phyloP scores from a whole-genome alignment of 164 flowering plant genomes.

The Vitis amurensis region DNA sequence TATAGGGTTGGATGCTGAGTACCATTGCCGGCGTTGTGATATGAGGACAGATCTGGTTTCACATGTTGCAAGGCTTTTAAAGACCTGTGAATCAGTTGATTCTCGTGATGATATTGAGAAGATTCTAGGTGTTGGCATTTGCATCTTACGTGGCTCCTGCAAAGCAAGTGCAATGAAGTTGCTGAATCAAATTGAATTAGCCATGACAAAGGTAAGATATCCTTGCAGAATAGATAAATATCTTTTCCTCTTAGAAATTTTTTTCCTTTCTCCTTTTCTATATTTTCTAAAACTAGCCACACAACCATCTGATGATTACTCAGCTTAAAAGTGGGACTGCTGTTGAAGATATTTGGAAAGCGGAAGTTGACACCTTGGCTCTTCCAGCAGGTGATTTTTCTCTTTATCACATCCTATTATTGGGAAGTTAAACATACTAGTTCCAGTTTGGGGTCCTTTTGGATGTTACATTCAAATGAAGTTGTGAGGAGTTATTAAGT shows the following conservation, averaged over 20 bases:
- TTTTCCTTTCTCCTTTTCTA: conserved; percentile 12
- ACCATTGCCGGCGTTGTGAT: conserved; percentile 91
- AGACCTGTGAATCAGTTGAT: conserved; percentile 49
- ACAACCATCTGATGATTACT: conserved; percentile 32
- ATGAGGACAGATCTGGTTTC: conserved; percentile 60
- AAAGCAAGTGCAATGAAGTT: conserved; percentile 43
- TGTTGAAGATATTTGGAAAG: conserved; percentile 53
- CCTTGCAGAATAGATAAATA: background rate
- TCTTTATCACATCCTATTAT: background rate
- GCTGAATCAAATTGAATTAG: conserved; percentile 34
- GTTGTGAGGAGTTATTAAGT: no score
- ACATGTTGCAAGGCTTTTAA: conserved; percentile 48
- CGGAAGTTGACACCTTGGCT: conserved; percentile 24
- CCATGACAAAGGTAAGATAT: conserved; percentile 47
- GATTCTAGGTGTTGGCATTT: conserved; percentile 54
- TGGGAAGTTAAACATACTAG: background rate
- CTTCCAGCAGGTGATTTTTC: conserved; percentile 34
- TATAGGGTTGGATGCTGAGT: conserved; percentile 77
- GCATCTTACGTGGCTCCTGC: conserved; percentile 60
- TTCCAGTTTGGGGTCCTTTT: background rate
- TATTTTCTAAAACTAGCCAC: conserved; percentile 17
- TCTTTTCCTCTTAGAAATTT: conserved; percentile 5
- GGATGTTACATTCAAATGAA: no score
- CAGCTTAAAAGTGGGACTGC: conserved; percentile 54
- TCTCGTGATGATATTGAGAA: conserved; percentile 53